Base-by-base conservation (phyloP, 2,329 filamentous ascomycete species). In the Cladophialophora bantiana region DNA sequence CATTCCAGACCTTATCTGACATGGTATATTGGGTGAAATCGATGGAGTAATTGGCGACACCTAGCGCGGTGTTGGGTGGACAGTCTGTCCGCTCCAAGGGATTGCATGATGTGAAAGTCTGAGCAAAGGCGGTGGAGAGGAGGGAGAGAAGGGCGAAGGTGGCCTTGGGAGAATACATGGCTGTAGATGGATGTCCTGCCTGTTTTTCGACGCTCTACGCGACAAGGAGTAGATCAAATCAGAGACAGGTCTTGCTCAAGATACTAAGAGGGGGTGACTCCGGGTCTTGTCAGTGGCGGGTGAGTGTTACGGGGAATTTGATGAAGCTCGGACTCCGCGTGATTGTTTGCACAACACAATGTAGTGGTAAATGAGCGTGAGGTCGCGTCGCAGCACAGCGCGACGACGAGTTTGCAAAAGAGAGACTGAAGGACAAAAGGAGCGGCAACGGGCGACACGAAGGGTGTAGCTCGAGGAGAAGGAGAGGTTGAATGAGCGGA, bases 81-180 rank as follows among this genome's bases (percentile, higher is more conserved):
- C 93, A 96, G 71, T 81, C 78, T 52, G 84, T 87, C 67, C 81
- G 79, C 70, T 93, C 85, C 74, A 90, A 83, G 4, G 94, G 94
- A 75, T 96, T 89, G 82, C 94, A 98, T 50, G 84, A 78, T 7
- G 91, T 93, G 64, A 80, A 88, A 36, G 93, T 93, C 78, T 97
- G 94, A 57, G 90, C 93, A 42, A 83, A 72, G 56, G 83, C 82
- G 52, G 85, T 77, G 63, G 85, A 74, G 9, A 82, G 62, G 65
- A 85, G 75, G 82, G 79, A 76, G 40, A 71, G 62, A 18, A 73
- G 55, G 36, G 70, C 64, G 13, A 70, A 10, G 5, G 36, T 48
- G 9, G 68, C 59, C 55, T 45, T 52, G 38, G 45, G 56, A 31
- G 62, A 59, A 55, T 35, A 50, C 69, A 71, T 71, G 61, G 62